Evolutionary conservation across 2,329 filamentous ascomycete species (phyloP), one percentile per base, ranked within the genome.

Genomic region (Talaromyces sp.): DNA sequence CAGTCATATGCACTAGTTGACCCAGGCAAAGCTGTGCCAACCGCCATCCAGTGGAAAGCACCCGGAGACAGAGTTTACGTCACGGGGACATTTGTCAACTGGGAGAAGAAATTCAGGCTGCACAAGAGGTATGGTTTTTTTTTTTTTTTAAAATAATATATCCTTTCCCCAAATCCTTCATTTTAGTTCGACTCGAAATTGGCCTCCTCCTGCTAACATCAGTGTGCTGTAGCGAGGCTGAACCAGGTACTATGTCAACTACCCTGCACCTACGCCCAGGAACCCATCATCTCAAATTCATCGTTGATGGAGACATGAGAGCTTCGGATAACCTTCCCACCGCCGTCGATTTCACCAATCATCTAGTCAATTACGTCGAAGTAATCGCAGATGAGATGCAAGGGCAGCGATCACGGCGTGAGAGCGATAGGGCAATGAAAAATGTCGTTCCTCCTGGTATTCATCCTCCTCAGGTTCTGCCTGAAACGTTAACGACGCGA

Each of bases 301-400:
- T 99, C 67, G 92, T 97, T 57, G 94, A 98, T 77, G 91, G 90
- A 62, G 89, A 94, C 71, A 96, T 97, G 92, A 86, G 89, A 73
- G 95, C 92, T 14, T 95, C 92, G 16, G 87, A 90, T 63, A 87
- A 90, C 66, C 82, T 97, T 60, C 94, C 95, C 14, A 98, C 95
- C 0, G 96, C 95, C 1, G 95, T 99, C 62, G 95, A 99, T 75
- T 97, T 96, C 75, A 96, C 92, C 66, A 98, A 98, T 79, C 96
- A 96, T 73, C 83, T 99, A 18, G 94, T 99, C 77, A 99, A 99
- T 78, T 99, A 98, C 74, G 91, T 99, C 71, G 95, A 99, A 79
- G 90, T 98, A 65, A 91, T 85, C 69, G 87, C 91, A 40, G 89
- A 92, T 61, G 89, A 93, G 70, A 77, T 88, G 28, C 71, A 56